Evolutionary conservation across 2,329 filamentous ascomycete genomes (phyloP).

Genomic region (Hirsutella rhossiliensis): DNA sequence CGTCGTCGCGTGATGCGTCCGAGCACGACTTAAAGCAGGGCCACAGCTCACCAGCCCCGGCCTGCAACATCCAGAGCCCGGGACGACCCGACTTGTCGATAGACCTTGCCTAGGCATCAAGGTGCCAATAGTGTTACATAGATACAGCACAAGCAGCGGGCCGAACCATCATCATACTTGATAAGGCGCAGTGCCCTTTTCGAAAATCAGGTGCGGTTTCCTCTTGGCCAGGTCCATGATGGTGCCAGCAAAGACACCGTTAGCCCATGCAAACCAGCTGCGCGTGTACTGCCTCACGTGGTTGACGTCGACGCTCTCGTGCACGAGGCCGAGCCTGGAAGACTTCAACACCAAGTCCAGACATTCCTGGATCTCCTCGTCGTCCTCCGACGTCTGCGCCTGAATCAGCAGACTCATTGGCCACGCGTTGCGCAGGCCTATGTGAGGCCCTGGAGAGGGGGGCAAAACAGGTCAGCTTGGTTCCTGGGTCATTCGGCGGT

Average conservation of each 20-base stretch:
- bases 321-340: slow-evolving; percentile 67
- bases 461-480: neutral
- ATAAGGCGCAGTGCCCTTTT: slow-evolving; percentile 48
- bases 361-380: slow-evolving; percentile 66
- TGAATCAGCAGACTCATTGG: slow-evolving; percentile 91
- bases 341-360: slow-evolving; percentile 64
- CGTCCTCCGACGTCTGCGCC: slow-evolving; percentile 76
- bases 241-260: slow-evolving; percentile 88
- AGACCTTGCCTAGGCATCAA: neutral
- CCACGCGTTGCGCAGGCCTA: slow-evolving; percentile 87
- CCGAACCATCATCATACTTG: slow-evolving; percentile 23
- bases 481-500: neutral
- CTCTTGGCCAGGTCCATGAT: slow-evolving; percentile 80
- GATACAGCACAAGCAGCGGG: neutral
- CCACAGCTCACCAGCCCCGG: too few species aligned
- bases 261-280: slow-evolving; percentile 97
- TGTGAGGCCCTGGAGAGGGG: slow-evolving; percentile 48
- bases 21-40: too few species aligned
- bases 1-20: too few species aligned
- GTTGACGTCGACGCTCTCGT: slow-evolving; percentile 86
- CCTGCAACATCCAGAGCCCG: too few species aligned
- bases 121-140: neutral
- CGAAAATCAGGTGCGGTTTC: slow-evolving; percentile 82
- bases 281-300: slow-evolving; percentile 56
- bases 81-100: too few species aligned